Evolutionary conservation across 768 basidiomycete genomes (phyloP).

Genomic region (Tricholoma terreum): DNA sequence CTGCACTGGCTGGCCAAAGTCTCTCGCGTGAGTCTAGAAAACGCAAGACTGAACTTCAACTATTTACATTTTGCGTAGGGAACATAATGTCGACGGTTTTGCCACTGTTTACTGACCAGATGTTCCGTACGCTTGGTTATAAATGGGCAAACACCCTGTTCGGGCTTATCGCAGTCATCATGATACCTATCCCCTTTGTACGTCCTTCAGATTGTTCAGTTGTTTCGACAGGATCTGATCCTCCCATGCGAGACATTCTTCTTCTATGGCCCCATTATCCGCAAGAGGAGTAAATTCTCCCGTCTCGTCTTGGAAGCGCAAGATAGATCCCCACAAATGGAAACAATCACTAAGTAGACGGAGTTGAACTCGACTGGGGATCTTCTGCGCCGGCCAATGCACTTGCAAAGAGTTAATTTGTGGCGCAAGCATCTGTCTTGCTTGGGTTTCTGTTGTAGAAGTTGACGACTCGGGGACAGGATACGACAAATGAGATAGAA

Average conservation of each 20-base stretch:
- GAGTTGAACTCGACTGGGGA: too few relatives aligned
- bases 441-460: too few relatives aligned
- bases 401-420: too few relatives aligned
- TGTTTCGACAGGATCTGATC: too few relatives aligned
- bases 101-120: slow-evolving; percentile 59
- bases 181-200: slow-evolving; percentile 64
- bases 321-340: too few relatives aligned
- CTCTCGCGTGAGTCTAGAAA: slow-evolving; percentile 42
- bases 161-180: slow-evolving; percentile 45
- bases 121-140: slow-evolving; percentile 55
- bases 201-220: too few relatives aligned
- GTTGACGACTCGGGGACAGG: too few relatives aligned
- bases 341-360: too few relatives aligned
- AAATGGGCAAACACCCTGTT: slow-evolving; percentile 62
- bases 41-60: not conserved
- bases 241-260: slow-evolving; percentile 32
- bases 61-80: slow-evolving; percentile 31
- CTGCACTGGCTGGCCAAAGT: slow-evolving; percentile 66
- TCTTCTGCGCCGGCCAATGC: too few relatives aligned
- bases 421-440: too few relatives aligned
- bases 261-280: slow-evolving; percentile 40
- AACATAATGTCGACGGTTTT: slow-evolving; percentile 53
- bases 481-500: too few relatives aligned
- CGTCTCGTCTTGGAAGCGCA: slow-evolving; percentile 29
- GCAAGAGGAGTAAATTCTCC: slow-evolving; percentile 38